Base-by-base conservation (phyloP, 805 yeast genomes). In the Ogataea siamensis region DNA sequence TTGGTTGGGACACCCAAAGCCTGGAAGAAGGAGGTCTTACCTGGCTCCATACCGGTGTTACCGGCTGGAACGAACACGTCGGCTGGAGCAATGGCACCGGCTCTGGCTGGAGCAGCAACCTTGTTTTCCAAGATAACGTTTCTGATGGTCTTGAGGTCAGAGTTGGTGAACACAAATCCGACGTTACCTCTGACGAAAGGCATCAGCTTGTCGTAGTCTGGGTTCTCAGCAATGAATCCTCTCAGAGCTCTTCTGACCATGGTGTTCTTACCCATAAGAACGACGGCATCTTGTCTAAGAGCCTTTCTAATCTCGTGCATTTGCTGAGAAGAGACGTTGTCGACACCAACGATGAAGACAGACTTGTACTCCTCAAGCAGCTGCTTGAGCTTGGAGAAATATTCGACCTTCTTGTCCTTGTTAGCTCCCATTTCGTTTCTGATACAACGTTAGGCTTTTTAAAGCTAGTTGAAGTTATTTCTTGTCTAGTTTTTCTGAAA, bases 1-100 rank as follows among this genome's bases (percentile, higher is more conserved):
- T 93, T 93, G 87, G 99, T 93, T 82, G 99, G 99, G 65, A 93
- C 96, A 87, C 98, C 98, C 66, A 93, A 83, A 68, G 99, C 99
- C 83, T 93, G 99, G 98, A 93, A 93, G 95, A 93, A 93, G 69
- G 99, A 93, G 67, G 99, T 93, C 87, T 93, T 93, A 84, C 98
- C 98, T 74, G 99, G 99, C 79, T 93, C 99, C 95, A 93, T 89
- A 85, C 98, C 97, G 62, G 99, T 93, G 96, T 93, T 93, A 74
- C 95, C 94, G 63, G 98, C 98, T 69, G 95, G 95, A 59, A 93
- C 84, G 83, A 81, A 87, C 65, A 93, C 98, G 67, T 91, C 97
- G 70, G 71, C 83, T 71, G 98, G 98, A 64, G 99, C 97, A 67
- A 87, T 68, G 66, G 98, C 98, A 87, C 99, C 99, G 54, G 99